A percentile compares a stretch with the other conserved stretches of the same genome.
Evolutionary conservation across 768 basidiomycete genomes (phyloP).

Genomic region (Gymnopilus junonius): DNA sequence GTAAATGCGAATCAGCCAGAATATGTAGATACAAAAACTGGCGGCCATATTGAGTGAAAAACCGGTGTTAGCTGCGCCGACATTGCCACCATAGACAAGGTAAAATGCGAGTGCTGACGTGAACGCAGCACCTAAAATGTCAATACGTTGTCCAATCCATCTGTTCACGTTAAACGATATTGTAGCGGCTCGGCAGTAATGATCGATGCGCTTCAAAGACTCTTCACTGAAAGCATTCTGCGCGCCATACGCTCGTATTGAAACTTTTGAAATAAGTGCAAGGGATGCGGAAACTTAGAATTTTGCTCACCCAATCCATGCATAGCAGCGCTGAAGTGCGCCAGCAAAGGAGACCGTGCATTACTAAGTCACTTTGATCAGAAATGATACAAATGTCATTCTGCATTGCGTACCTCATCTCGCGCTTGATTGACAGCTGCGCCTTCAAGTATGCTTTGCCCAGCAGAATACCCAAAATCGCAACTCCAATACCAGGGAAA

Average conservation of each 20-base stretch:
- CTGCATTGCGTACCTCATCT: constrained; percentile 34
- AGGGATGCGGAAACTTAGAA: background rate
- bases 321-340: constrained; percentile 41
- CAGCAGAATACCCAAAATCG: constrained; percentile 43
- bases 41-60: constrained; percentile 63
- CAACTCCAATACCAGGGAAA: constrained; percentile 43
- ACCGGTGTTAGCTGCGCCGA: constrained; percentile 47
- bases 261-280: constrained; percentile 30
- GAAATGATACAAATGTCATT: background rate
- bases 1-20: constrained; percentile 48
- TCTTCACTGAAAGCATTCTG: constrained; percentile 50
- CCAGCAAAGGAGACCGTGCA: constrained; percentile 22
- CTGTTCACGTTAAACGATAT: constrained; percentile 54
- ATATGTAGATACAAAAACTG: constrained; percentile 56
- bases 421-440: constrained; percentile 47
- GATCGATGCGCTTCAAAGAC: constrained; percentile 53
- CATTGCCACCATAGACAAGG: constrained; percentile 48
- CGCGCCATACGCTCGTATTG: constrained; percentile 68
- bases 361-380: constrained; percentile 17
- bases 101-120: constrained; percentile 56
- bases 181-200: constrained; percentile 47
- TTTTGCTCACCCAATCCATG: constrained; percentile 50
- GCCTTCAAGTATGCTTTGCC: constrained; percentile 46
- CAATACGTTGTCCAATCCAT: constrained; percentile 54
- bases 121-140: constrained; percentile 60